Percentiles rank a stretch among this genome's conserved stretches.
These are phyloP conservation scores for Corylus heterophylla DNA, from an alignment of 306 rosid genomes.

Conservation along the genomic window DNA sequence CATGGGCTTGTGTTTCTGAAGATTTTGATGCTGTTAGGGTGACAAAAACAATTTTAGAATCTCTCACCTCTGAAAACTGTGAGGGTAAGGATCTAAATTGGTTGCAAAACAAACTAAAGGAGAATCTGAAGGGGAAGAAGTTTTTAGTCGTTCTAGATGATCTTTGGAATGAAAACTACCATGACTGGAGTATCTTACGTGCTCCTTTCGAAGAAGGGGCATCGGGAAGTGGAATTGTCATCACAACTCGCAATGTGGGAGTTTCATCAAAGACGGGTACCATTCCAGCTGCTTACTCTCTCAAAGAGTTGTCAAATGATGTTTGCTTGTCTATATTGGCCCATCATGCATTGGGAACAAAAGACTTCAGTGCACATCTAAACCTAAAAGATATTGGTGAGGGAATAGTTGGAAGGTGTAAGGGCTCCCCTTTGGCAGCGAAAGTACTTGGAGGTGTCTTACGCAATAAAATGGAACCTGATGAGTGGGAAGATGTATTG, in stretches of 20 bases:
- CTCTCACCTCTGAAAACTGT: too few species aligned
- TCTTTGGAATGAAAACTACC: neutral
- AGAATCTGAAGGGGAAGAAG: neutral
- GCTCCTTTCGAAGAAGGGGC: constrained; percentile 7
- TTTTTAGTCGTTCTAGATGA: neutral
- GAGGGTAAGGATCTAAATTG: neutral
- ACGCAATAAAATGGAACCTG: neutral
- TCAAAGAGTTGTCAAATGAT: neutral
- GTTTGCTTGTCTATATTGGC: constrained; percentile 6
- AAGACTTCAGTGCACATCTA: neutral
- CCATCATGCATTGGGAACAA: constrained; percentile 6
- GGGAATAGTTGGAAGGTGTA: neutral
- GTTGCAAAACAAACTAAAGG: neutral
- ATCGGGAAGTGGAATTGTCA: neutral
- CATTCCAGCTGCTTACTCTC: neutral
- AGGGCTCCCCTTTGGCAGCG: constrained; percentile 3
- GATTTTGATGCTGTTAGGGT: neutral
- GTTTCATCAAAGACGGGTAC: constrained; percentile 4
- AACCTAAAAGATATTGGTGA: neutral
- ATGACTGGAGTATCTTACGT: constrained; percentile 4
- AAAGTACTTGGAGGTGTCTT: constrained; percentile 6
- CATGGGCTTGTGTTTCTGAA: neutral
- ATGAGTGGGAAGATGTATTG: neutral
- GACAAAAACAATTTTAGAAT: neutral
- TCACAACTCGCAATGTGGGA: constrained; percentile 2